phyloP scores from a whole-genome alignment of 108 stramenopile genomes.

The Thalassiosira profunda region DNA sequence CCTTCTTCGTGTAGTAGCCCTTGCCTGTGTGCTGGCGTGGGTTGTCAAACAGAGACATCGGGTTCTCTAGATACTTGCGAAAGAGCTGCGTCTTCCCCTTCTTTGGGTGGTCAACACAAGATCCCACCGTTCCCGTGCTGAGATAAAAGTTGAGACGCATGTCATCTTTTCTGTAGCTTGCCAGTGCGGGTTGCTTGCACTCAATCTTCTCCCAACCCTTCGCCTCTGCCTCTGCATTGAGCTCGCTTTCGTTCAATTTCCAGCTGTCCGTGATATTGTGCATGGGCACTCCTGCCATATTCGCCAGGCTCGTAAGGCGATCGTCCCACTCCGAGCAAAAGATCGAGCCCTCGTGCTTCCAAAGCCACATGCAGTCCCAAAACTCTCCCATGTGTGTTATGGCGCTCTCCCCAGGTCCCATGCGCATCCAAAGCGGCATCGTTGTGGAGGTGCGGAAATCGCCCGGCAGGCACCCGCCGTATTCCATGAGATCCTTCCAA shows the following conservation, averaged over 20 bases:
- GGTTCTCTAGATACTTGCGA: not conserved
- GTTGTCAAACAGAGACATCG: constrained; percentile 10
- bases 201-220: constrained; percentile 7
- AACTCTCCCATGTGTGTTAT: too few relatives aligned
- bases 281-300: too few relatives aligned
- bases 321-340: too few relatives aligned
- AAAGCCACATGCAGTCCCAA: too few relatives aligned
- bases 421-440: too few relatives aligned
- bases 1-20: constrained; percentile 17
- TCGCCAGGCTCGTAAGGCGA: not conserved
- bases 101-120: constrained; percentile 27
- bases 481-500: too few relatives aligned
- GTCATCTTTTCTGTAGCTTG: constrained; percentile 25
- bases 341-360: too few relatives aligned
- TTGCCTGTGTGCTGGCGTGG: constrained; percentile 19
- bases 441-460: too few relatives aligned
- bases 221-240: not conserved
- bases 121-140: constrained; percentile 36
- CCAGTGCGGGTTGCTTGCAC: constrained; percentile 18
- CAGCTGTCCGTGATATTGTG: not conserved
- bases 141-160: constrained; percentile 34
- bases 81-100: constrained; percentile 42
- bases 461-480: too few relatives aligned
- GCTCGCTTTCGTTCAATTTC: constrained; percentile 2
- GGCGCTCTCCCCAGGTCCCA: too few relatives aligned